A percentile compares a stretch with the other conserved stretches of the same genome.
Conservation (phyloP, 176 grass and related monocot genomes). For the Poa pratensis region DNA sequence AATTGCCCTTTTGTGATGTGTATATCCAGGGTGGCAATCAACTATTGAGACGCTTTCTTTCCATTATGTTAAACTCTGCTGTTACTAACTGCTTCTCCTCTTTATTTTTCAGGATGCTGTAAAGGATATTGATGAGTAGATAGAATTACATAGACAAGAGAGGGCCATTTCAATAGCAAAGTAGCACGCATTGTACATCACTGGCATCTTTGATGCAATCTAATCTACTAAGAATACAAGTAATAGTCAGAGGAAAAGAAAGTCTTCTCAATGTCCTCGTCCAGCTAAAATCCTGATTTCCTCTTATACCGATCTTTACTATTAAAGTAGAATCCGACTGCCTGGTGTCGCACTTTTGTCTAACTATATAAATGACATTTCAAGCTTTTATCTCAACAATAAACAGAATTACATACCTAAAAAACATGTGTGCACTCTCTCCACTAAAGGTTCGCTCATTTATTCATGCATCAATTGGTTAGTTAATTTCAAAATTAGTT, state of each 20-base stretch:
- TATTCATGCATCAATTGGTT: no score
- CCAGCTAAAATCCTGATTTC: not conserved
- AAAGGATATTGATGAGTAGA: constrained; percentile 87
- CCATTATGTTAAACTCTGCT: not conserved
- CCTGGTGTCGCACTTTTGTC: no score
- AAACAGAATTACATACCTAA: no score
- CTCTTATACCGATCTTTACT: not conserved
- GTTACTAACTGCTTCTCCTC: not conserved
- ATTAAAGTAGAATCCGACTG: no score
- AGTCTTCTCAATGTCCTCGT: not conserved
- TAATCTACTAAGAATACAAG: constrained; percentile 55
- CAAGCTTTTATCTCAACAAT: no score
- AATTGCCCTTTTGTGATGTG: not conserved
- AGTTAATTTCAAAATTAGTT: no score
- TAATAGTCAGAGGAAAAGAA: constrained; percentile 31
- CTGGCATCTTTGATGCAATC: constrained; percentile 53
- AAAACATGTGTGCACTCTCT: no score
- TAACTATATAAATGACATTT: no score
- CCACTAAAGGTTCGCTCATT: no score
- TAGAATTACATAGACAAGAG: constrained; percentile 37
- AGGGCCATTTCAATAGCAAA: constrained; percentile 41
- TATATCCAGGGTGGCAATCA: not conserved
- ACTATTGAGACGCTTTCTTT: not conserved
- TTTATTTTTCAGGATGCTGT: constrained; percentile 82
- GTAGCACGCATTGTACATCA: constrained; percentile 57